phyloP scores from a whole-genome alignment of 306 rosid species.

The Pachyrhizus erosus region DNA sequence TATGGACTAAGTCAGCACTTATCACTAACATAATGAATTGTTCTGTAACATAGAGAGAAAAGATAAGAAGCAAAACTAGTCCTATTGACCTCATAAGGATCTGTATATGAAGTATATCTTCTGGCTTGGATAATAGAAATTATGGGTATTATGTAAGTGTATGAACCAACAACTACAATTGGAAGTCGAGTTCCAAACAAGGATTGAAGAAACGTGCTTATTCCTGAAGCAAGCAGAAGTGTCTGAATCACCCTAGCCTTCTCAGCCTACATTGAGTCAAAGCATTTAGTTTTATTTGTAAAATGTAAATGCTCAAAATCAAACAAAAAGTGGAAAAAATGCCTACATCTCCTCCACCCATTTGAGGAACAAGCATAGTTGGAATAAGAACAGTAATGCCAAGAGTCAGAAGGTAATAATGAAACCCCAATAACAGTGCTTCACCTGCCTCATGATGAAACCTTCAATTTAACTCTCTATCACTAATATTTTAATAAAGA shows the following conservation, averaged over 20 bases:
- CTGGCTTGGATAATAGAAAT: conserved; percentile 74
- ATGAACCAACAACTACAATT: conserved; percentile 84
- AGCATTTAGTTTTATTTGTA: conserved; percentile 27
- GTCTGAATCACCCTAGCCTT: conserved; percentile 81
- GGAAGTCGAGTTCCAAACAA: conserved; percentile 89
- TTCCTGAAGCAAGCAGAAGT: conserved; percentile 77
- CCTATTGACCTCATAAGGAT: conserved; percentile 63
- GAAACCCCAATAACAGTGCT: conserved; percentile 89
- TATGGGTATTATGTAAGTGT: conserved; percentile 71
- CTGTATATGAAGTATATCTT: conserved; percentile 53
- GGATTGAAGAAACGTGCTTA: conserved; percentile 83
- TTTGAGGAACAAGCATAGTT: conserved; percentile 78
- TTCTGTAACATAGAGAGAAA: background rate
- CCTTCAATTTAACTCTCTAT: background rate
- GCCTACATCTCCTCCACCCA: conserved; percentile 86
- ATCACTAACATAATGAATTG: background rate
- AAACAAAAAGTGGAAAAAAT: background rate
- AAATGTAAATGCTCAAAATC: background rate
- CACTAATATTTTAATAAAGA: background rate
- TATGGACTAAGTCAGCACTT: background rate
- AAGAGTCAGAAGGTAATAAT: conserved; percentile 77
- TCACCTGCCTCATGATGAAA: conserved; percentile 56
- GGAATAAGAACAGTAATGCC: conserved; percentile 79
- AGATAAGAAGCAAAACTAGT: background rate
- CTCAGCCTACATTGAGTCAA: conserved; percentile 68